Evolutionary conservation across 1,284 basidiomycete genomes (phyloP), one percentile per base, ranked within the genome.

Genomic region (Ganoderma sp.): DNA sequence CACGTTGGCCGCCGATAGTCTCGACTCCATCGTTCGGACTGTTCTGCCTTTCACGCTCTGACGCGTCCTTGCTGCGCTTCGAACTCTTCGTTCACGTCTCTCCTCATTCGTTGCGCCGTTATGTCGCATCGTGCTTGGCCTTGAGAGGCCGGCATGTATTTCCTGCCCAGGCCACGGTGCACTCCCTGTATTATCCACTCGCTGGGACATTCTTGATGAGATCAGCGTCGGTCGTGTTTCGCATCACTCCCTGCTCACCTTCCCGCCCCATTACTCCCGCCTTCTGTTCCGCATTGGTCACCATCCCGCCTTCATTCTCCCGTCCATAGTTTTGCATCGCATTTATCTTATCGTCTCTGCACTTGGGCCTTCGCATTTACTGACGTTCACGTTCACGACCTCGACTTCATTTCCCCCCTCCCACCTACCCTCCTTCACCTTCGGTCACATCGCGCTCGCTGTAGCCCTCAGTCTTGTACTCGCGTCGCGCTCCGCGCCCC

Each of bases 201-300:
- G 41, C 58, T 63, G 61, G 67, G 67, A 72, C 72, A 71, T 54
- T 70, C 68, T 65, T 60, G 63, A 66, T 67, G 28, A 60, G 10
- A 42, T 41, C 19, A 42, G 58, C 15, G 39, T 41, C 42, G 22
- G n/a, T 42, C 41, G 56, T 58, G 9, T 37, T 34, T 8, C n/a
- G 14, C 17, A 58, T n/a, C 3, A 34, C 67, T 37, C 67, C 64
- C 68, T 65, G 58, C 67, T 64, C 48, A 25, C 28, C 61, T 15
- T 37, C 39, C 19, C 58, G 12, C 42, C 45, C 14, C 42, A 22
- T 62, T 37, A 19, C 56, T n/a, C 56, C 5, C 15, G 32, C 48
- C 56, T 58, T 12, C 60, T 58, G 17, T 32, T 45, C 8, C 39
- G 39, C 41, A 60, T 17, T 37, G 22, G 12, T 41, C 22, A 60